Base-by-base conservation (phyloP, 2,329 filamentous ascomycete genomes). In the Talaromyces sp. region DNA sequence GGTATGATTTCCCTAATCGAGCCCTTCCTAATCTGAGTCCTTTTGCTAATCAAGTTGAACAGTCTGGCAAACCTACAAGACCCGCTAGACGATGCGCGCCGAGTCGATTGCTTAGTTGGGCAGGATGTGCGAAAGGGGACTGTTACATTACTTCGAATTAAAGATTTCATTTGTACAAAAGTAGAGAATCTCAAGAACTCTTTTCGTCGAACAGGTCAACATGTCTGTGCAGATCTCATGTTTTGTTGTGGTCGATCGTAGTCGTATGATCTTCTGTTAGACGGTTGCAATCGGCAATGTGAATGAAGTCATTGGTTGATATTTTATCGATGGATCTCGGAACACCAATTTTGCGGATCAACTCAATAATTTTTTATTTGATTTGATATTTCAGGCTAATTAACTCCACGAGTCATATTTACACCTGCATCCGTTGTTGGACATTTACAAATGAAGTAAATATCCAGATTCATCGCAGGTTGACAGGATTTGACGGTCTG, bases 31-130 rank as follows among this genome's bases (percentile, higher is more conserved):
- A n/a, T n/a, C n/a, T n/a, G n/a, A n/a, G n/a, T n/a, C n/a, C n/a
- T n/a, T n/a, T n/a, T n/a, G n/a, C 72, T 70, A 70, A 59, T 61
- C n/a, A n/a, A n/a, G n/a, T n/a, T n/a, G n/a, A n/a, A 71, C 73
- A 88, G 86, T 86, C 74, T 88, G 86, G 86, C 86, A 88, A 80
- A 85, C 82, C 66, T 82, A 85, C 77, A 88, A 88, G 83, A 85
- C 85, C 79, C 72, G 71, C 66, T 64, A 62, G 31, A 60, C 44
- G 46, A 44, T 35, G 33, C 37, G 57, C 59, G 59, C 44, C 54
- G 50, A 40, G 44, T 39, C 35, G 28, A 44, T 64, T 40, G 39
- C 60, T 60, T 50, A 46, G 37, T 48, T 59, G 21, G 50, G 50
- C 50, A 55, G 57, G 40, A 44, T 46, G 50, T 40, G 55, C 23